Evolutionary conservation across 495 filamentous ascomycete genomes (phyloP).

Genomic region (Acidomyces sp.): DNA sequence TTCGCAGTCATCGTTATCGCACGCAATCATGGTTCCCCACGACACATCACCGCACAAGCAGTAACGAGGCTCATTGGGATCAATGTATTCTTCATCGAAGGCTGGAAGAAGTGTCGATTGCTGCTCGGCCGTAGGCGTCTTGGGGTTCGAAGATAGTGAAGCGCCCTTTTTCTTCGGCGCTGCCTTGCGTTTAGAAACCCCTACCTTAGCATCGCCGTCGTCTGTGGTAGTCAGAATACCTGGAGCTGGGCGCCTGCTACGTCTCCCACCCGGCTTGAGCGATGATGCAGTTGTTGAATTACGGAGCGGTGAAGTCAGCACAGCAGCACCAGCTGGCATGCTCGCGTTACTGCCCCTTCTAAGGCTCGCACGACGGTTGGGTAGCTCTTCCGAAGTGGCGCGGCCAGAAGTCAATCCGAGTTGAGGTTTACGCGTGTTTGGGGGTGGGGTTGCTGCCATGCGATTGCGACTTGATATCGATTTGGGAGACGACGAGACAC

Average conservation of each 20-base stretch:
- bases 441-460: constrained; percentile 16
- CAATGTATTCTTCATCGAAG: constrained; percentile 53
- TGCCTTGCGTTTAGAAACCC: constrained; percentile 65
- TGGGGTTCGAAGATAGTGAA: constrained; percentile 33
- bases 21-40: constrained; percentile 89
- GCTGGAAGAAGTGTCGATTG: constrained; percentile 18
- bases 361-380: constrained; percentile 19
- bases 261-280: constrained; percentile 13
- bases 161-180: constrained; percentile 49
- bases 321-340: constrained; percentile 8
- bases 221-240: constrained; percentile 57
- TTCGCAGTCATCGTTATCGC: constrained; percentile 54
- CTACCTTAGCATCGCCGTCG: constrained; percentile 57
- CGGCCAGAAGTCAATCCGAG: constrained; percentile 18
- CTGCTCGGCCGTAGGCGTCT: constrained; percentile 26
- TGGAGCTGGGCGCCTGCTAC: constrained; percentile 59
- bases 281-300: constrained; percentile 2
- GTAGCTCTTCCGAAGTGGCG: constrained; percentile 30
- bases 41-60: constrained; percentile 87
- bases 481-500: constrained; percentile 15
- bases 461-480: constrained; percentile 6
- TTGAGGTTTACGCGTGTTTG: constrained; percentile 7
- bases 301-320: constrained; percentile 12
- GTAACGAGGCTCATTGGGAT: constrained; percentile 76
- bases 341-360: constrained; percentile 27